phyloP scores from a whole-genome alignment of 2,329 filamentous ascomycete species.

The Apiospora rasikravindrae region DNA sequence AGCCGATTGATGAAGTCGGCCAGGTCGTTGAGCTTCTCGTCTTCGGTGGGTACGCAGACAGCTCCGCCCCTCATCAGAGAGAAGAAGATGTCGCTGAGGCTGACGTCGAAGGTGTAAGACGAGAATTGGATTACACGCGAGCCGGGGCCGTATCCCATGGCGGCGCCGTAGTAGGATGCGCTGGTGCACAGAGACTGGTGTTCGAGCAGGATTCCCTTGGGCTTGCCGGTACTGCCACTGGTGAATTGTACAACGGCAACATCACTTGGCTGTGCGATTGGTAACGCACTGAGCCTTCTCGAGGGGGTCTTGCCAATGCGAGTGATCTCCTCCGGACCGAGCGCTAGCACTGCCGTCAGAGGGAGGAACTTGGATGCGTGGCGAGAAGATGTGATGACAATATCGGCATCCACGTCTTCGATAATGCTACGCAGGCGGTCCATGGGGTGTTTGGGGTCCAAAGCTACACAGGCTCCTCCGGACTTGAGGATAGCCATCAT shows the following conservation, averaged over 20 bases:
- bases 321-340: constrained; percentile 20
- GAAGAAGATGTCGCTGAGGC: constrained; percentile 16
- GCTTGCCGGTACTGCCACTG: not conserved
- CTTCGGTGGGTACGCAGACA: constrained; percentile 17
- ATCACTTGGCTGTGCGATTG: not conserved
- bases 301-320: constrained; percentile 9
- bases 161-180: not conserved
- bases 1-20: not conserved
- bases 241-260: not conserved
- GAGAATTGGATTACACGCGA: constrained; percentile 13
- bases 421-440: not conserved
- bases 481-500: constrained; percentile 19
- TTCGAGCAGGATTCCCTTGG: constrained; percentile 7
- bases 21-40: constrained; percentile 7
- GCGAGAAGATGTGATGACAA: constrained; percentile 14
- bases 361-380: constrained; percentile 21
- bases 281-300: not conserved
- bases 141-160: not conserved
- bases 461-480: constrained; percentile 5
- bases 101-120: constrained; percentile 18
- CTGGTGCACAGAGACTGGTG: constrained; percentile 11
- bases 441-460: constrained; percentile 16
- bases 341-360: constrained; percentile 17
- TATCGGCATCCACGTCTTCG: not conserved
- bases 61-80: not conserved